A percentile compares a stretch with the other conserved stretches of the same genome.
Conservation (phyloP, 1,139 yeast genomes). For the Pichia cactophila region DNA sequence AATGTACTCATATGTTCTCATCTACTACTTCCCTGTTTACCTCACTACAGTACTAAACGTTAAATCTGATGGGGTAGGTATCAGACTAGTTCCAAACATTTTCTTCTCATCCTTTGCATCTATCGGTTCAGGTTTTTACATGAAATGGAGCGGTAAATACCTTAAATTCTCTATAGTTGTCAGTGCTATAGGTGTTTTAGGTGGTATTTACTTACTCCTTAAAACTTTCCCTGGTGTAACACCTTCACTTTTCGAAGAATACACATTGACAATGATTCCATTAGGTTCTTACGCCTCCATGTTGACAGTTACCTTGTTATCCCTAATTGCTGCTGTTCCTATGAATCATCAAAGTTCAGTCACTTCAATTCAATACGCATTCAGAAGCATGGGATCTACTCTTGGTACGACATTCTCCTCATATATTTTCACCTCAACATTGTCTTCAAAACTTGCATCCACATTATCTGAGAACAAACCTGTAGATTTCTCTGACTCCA, state of each 20-base stretch:
- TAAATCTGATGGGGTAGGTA: conserved; percentile 30
- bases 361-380: conserved; percentile 48
- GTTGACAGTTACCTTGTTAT: conserved; percentile 42
- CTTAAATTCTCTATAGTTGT: conserved; percentile 23
- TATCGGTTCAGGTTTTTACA: conserved; percentile 31
- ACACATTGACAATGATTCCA: conserved; percentile 31
- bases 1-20: conserved; percentile 28
- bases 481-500: conserved; percentile 23
- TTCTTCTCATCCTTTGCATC: conserved; percentile 28
- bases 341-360: conserved; percentile 43
- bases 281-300: conserved; percentile 39
- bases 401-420: conserved; percentile 45
- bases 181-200: conserved; percentile 24
- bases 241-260: conserved; percentile 29
- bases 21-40: conserved; percentile 32
- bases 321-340: conserved; percentile 48
- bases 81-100: conserved; percentile 34
- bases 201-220: conserved; percentile 18
- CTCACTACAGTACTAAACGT: conserved; percentile 28
- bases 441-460: conserved; percentile 17
- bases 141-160: conserved; percentile 33
- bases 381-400: conserved; percentile 48
- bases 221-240: conserved; percentile 18
- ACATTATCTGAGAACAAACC: conserved; percentile 25
- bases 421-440: conserved; percentile 38